Base-by-base conservation (phyloP, 2,329 filamentous ascomycete genomes). In the Xylaria sp. region DNA sequence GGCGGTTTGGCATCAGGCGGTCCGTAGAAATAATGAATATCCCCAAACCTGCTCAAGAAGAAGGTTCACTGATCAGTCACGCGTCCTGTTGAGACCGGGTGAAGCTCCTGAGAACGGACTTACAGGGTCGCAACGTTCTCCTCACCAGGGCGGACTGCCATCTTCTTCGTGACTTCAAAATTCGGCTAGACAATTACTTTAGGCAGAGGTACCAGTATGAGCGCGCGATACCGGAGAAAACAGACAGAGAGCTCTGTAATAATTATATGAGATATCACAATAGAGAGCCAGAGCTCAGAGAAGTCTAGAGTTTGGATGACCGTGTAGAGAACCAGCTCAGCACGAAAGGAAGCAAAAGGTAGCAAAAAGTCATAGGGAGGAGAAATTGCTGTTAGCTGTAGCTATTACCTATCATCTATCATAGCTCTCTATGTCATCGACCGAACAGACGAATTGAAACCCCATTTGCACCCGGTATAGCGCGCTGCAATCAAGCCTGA, bases 11-110 rank as follows among this genome's bases (percentile, higher is more conserved):
- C 84, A 6, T 85, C 85, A 2, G 90, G 89, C n/a, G 89, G 86
- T 31, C 87, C 86, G 81, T 94, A 93, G 80, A 90, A 94, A 80
- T 94, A 94, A 79, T 94, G 92, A 63, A 94, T 79, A 76, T 95
- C 92, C 71, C 88, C 91, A 76, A 93, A 94, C 75, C 92, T 94
- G 71, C 71, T 15, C 25, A 55, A 8, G 0, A 33, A 43, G 18
- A 55, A 64, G 31, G 25, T 31, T 43, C n/a, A 68, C 71, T 78
- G 72, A 80, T 76, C 59, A 73, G 67, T 74, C 28, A 49, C 43
- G 57, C 28, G 56, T 70, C 64, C 31, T 52, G 41, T 64, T 43
- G 31, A 33, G 15, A 46, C 8, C 43, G 5, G 20, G 60, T 52
- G 39, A 36, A 59, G 55, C 60, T 68, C 57, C 56, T 41, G 56